Evolutionary conservation across 176 grass and related monocot species (phyloP).

Genomic region (Aegilops tauschii): DNA sequence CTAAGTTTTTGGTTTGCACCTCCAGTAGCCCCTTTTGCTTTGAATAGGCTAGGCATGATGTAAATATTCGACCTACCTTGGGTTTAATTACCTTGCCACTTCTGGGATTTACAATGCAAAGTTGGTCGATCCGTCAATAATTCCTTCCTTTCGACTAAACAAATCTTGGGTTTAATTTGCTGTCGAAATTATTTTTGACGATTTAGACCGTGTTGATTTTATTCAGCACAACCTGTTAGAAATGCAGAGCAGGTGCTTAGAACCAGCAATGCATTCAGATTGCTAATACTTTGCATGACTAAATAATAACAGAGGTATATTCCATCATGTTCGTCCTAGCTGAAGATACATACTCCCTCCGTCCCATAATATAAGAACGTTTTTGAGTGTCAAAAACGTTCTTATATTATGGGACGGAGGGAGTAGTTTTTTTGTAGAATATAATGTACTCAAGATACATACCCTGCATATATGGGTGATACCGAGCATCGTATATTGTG

Average conservation of each 20-base stretch:
- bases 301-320: background rate
- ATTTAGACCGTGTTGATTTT: background rate
- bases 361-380: no score
- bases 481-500: slow-evolving; percentile 6
- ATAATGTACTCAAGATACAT: background rate
- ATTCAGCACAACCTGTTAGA: background rate
- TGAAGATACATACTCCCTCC: background rate
- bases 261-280: background rate
- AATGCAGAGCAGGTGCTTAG: background rate
- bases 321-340: background rate
- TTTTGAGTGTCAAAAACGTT: no score
- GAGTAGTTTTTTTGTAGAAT: background rate
- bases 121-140: background rate
- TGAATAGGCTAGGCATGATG: no score
- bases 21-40: no score
- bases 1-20: no score
- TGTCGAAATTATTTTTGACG: background rate
- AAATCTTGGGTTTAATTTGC: background rate
- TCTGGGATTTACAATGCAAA: background rate
- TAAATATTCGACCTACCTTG: no score
- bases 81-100: background rate
- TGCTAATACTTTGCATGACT: background rate
- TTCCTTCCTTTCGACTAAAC: background rate
- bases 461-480: background rate
- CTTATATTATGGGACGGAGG: no score